Percentiles rank a stretch among this genome's conserved stretches.
These are phyloP conservation scores for Fusarium coicis DNA, from an alignment of 2,329 filamentous ascomycete genomes.

Conservation along the genomic window DNA sequence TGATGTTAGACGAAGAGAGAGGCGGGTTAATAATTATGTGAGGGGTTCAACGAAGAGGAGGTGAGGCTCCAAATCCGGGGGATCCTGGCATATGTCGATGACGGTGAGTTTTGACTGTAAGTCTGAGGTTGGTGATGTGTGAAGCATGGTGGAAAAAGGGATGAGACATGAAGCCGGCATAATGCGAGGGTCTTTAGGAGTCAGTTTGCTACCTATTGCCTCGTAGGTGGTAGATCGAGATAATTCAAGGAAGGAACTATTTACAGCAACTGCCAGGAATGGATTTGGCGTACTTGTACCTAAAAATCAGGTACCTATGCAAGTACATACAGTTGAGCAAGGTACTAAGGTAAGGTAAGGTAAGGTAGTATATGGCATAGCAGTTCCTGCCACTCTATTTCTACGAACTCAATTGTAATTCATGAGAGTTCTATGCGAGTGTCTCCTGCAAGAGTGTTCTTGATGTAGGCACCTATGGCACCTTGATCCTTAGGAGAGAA, in stretches of 20 bases:
- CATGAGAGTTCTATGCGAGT: neutral
- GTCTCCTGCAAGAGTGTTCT: neutral
- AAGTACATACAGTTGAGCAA: neutral
- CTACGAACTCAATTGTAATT: neutral
- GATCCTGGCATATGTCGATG: slow-evolving; percentile 8
- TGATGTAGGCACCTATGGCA: neutral
- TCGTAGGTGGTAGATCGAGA: neutral
- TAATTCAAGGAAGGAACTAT: neutral
- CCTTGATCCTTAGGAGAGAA: neutral
- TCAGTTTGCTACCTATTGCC: neutral
- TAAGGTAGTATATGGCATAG: neutral
- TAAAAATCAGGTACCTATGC: too few relatives aligned
- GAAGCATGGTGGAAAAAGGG: slow-evolving; percentile 7
- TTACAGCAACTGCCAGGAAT: neutral
- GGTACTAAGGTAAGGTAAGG: too few relatives aligned
- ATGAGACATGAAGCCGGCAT: slow-evolving; percentile 14
- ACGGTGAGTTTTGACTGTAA: neutral
- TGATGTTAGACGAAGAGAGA: slow-evolving; percentile 1
- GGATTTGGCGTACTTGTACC: neutral
- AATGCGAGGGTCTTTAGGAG: neutral
- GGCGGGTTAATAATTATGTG: slow-evolving; percentile 16
- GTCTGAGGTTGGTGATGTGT: neutral
- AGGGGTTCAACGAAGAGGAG: slow-evolving; percentile 22
- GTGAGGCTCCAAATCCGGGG: slow-evolving; percentile 22
- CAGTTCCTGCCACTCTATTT: neutral